phyloP scores from a whole-genome alignment of 345 rosid genomes.

The Rhizophora mangle region DNA sequence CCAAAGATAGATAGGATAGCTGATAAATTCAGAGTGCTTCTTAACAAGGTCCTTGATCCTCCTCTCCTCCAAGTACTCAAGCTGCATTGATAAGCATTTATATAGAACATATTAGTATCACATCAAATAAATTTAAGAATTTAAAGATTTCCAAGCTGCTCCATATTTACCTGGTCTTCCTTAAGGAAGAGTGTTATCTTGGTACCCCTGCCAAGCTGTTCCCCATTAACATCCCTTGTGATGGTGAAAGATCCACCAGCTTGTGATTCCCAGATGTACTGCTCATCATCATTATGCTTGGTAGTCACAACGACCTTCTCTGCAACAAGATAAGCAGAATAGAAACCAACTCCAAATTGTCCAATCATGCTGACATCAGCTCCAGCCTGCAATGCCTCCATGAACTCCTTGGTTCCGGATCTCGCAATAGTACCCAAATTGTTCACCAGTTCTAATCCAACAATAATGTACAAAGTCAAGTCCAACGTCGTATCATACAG shows the following conservation, averaged over 20 bases:
- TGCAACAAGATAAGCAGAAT: constrained; percentile 81
- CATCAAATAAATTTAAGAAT: too few species aligned
- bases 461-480: neutral
- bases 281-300: constrained; percentile 82
- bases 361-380: constrained; percentile 95
- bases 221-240: constrained; percentile 67
- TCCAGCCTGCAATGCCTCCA: constrained; percentile 87
- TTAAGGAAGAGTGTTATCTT: constrained; percentile 75
- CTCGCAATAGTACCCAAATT: constrained; percentile 87
- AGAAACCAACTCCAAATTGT: constrained; percentile 88
- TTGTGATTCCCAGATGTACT: constrained; percentile 87
- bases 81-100: constrained; percentile 29
- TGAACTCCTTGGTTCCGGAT: constrained; percentile 84
- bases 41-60: constrained; percentile 87
- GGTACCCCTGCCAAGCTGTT: constrained; percentile 83
- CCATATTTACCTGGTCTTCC: constrained; percentile 58
- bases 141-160: neutral
- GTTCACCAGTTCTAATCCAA: constrained; percentile 58
- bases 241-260: constrained; percentile 92
- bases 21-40: constrained; percentile 92
- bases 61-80: constrained; percentile 84
- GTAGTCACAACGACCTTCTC: constrained; percentile 77
- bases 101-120: neutral
- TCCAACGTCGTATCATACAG: neutral
- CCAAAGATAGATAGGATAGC: constrained; percentile 87